Conservation (phyloP, 495 filamentous ascomycete species). For the Trichoderma parareesei region DNA sequence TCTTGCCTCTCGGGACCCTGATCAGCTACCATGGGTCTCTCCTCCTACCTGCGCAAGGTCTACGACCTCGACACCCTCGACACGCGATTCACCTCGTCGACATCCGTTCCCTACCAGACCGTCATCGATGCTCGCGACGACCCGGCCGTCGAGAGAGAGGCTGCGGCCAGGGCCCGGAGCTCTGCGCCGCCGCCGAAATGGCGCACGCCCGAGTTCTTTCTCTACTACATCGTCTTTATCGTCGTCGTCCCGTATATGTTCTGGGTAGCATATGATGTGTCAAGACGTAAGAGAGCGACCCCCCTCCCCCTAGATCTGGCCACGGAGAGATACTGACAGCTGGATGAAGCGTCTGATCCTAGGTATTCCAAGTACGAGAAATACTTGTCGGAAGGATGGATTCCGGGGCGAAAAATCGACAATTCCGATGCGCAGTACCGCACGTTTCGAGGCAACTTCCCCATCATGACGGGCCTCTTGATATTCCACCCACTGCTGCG, state of each 20-base stretch:
- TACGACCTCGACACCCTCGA: conserved; percentile 88
- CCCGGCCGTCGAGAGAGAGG: conserved; percentile 20
- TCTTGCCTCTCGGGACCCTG: not conserved
- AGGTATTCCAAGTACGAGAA: conserved; percentile 66
- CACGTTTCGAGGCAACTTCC: conserved; percentile 81
- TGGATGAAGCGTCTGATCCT: conserved; percentile 61
- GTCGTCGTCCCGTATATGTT: conserved; percentile 80
- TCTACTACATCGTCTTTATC: conserved; percentile 68
- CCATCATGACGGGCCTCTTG: conserved; percentile 64
- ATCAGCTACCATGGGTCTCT: conserved; percentile 21
- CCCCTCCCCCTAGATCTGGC: not conserved
- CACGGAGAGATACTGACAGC: conserved; percentile 12
- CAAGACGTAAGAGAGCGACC: conserved; percentile 55
- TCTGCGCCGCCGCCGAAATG: conserved; percentile 55
- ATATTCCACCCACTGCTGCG: conserved; percentile 71
- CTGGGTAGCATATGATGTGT: conserved; percentile 75
- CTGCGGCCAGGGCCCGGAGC: conserved; percentile 16
- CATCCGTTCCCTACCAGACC: conserved; percentile 53
- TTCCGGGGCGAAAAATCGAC: conserved; percentile 90
- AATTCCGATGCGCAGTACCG: conserved; percentile 83
- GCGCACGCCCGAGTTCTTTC: conserved; percentile 76
- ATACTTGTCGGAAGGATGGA: conserved; percentile 77
- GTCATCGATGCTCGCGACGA: conserved; percentile 35
- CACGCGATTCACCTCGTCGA: conserved; percentile 74
- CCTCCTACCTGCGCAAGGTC: conserved; percentile 46